phyloP scores from a whole-genome alignment of 2,329 filamentous ascomycete species.

The Bipolaris victoriae region DNA sequence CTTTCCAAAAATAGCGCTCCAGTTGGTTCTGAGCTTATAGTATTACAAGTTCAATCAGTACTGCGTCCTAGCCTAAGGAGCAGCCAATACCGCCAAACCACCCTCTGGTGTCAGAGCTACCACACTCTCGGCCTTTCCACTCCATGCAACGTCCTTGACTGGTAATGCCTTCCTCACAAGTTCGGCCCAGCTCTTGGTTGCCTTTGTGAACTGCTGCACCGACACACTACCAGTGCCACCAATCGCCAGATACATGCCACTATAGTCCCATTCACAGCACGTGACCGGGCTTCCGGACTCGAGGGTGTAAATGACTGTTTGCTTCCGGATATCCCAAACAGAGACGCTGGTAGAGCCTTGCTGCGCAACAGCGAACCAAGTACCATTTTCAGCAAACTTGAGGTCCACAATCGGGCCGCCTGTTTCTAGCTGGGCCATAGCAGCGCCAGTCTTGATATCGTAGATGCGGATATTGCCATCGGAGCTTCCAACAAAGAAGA shows the following conservation, averaged over 20 bases:
- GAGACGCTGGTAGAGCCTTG: slow-evolving; percentile 79
- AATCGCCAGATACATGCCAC: slow-evolving; percentile 87
- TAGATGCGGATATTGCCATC: slow-evolving; percentile 86
- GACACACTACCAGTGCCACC: slow-evolving; percentile 80
- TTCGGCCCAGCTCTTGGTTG: slow-evolving; percentile 87
- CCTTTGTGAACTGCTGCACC: slow-evolving; percentile 89
- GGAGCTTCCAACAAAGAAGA: slow-evolving; percentile 82
- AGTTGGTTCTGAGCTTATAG: neutral
- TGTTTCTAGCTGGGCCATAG: slow-evolving; percentile 74
- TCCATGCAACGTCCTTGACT: slow-evolving; percentile 79
- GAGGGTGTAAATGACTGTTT: slow-evolving; percentile 79
- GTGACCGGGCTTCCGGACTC: slow-evolving; percentile 81
- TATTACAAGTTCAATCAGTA: neutral
- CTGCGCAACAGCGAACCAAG: slow-evolving; percentile 86
- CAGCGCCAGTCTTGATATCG: slow-evolving; percentile 79
- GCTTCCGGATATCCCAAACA: slow-evolving; percentile 91
- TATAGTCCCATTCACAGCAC: slow-evolving; percentile 88
- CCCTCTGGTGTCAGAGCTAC: slow-evolving; percentile 78
- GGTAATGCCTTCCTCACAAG: slow-evolving; percentile 77
- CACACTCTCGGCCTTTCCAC: slow-evolving; percentile 73
- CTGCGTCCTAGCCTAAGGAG: slow-evolving; percentile 20
- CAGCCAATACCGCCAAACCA: slow-evolving; percentile 71
- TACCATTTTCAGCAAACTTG: slow-evolving; percentile 94
- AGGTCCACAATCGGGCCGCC: slow-evolving; percentile 73
- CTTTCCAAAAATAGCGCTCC: neutral